Base-by-base conservation (phyloP, 495 filamentous ascomycete genomes). In the Beverwykella pulmonaria region DNA sequence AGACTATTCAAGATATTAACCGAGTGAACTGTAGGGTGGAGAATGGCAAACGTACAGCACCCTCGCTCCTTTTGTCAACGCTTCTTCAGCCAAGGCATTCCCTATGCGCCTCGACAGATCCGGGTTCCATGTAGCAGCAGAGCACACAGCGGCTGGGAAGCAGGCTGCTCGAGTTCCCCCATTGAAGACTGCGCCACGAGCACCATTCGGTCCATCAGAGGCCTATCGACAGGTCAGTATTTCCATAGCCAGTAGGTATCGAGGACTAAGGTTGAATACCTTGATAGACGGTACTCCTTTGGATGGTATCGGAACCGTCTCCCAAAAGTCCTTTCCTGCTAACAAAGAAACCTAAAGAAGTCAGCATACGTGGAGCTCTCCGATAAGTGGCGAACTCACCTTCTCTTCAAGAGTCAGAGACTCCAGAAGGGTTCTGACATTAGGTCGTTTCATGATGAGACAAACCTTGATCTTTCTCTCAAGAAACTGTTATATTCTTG, bases 41-140 rank as follows among this genome's bases (percentile, higher is more conserved):
- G 15, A 3, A 12, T 34, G 46, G 29, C 8, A 7, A 32, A 46
- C 55, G 1, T 59, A 65, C 22, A 93, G 81, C 15, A 88, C 82
- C 56, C 90, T 86, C 4, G 86, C 84, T 15, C 88, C 87, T 73
- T 91, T 91, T 8, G 86, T 82, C 49, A 84, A 86, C 15, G 87
- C 82, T 74, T 92, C 90, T 12, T 87, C 82, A 10, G 83, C 89
- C 79, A 93, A 84, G 12, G 84, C 74, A 27, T 76, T 76, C 34
- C 90, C 90, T 7, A 87, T 79, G 56, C 84, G 68, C 62, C 80
- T 75, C 32, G 91, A 80, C 12, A 93, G 78, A 15, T 84, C 80
- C 1, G 77, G 75, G 71, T 92, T 84, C 81, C 85, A 93, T 25
- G 90, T 91, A 14, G 90, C 82, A 27, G 87, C 90, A 9, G 92